Percentiles rank a stretch among this genome's conserved stretches.
Evolutionary conservation across 495 filamentous ascomycete genomes (phyloP).

Genomic region (Delitschia confertaspora): DNA sequence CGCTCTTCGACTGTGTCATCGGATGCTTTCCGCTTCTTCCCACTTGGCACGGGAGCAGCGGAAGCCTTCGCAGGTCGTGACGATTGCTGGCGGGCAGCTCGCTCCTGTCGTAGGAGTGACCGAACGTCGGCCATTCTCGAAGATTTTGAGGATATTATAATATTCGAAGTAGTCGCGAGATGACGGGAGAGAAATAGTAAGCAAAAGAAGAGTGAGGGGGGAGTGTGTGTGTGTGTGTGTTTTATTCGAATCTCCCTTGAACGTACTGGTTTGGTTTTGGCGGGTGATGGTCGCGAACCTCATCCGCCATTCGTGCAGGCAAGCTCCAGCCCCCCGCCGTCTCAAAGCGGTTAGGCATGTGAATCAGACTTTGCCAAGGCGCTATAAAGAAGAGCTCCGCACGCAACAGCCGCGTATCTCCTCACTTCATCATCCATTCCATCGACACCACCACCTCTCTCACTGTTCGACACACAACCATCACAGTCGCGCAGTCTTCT

Average conservation of each 20-base stretch:
- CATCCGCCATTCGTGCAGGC: too few species aligned
- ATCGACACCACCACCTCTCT: constrained; percentile 1
- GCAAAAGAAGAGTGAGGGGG: not conserved
- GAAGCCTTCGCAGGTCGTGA: constrained; percentile 52
- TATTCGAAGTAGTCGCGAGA: not conserved
- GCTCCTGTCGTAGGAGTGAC: constrained; percentile 71
- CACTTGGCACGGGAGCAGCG: constrained; percentile 42
- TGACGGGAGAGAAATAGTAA: not conserved
- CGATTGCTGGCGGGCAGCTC: constrained; percentile 52
- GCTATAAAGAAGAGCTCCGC: not conserved
- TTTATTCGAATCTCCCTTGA: not conserved
- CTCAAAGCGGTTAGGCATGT: not conserved
- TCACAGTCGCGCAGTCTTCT: too few species aligned
- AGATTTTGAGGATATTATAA: not conserved
- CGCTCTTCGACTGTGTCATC: constrained; percentile 42
- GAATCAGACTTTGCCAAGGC: constrained; percentile 2
- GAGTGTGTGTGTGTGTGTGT: not conserved
- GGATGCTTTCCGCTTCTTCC: constrained; percentile 52
- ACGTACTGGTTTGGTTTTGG: too few species aligned
- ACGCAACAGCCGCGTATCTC: not conserved
- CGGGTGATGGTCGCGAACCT: too few species aligned
- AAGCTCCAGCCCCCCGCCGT: too few species aligned
- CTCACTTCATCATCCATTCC: not conserved
- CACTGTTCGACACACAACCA: too few species aligned
- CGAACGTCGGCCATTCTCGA: constrained; percentile 71